Evolutionary conservation across 148 eudicot genomes (phyloP).

Genomic region (Arbutus unedo): DNA sequence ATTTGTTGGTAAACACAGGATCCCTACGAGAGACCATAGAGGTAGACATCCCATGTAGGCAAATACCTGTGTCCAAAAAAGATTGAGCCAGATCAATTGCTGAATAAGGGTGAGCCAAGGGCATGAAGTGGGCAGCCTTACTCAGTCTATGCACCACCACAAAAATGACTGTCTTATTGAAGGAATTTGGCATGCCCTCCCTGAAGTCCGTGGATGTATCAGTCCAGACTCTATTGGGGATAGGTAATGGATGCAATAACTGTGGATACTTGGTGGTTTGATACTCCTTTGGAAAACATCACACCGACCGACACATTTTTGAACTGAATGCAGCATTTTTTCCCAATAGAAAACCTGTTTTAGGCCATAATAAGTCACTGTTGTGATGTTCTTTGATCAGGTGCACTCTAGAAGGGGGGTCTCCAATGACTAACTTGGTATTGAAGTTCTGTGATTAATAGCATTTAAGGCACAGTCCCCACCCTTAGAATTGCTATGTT

Average conservation of each 20-base stretch:
- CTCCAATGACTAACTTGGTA: not conserved
- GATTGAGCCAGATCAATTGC: not conserved
- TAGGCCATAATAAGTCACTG: not conserved
- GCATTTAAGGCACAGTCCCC: not conserved
- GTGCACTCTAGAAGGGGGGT: no score
- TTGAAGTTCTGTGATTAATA: not conserved
- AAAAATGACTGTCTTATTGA: not conserved
- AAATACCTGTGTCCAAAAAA: not conserved
- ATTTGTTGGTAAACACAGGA: not conserved
- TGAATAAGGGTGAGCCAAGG: not conserved
- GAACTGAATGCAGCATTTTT: not conserved
- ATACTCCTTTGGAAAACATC: not conserved
- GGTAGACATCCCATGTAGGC: not conserved
- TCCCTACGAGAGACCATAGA: not conserved
- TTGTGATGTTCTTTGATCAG: not conserved
- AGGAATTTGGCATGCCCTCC: not conserved
- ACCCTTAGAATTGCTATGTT: no score
- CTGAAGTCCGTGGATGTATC: slow-evolving; percentile 4
- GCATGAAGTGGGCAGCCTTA: not conserved
- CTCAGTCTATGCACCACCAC: slow-evolving; percentile 8
- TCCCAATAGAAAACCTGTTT: not conserved
- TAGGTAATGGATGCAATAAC: not conserved
- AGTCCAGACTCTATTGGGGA: not conserved
- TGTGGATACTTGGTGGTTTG: not conserved
- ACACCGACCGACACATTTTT: not conserved